Evolutionary conservation across 1,139 yeast species (phyloP), one percentile per base, ranked within the genome.

Genomic region (Candida labiduridarum): DNA sequence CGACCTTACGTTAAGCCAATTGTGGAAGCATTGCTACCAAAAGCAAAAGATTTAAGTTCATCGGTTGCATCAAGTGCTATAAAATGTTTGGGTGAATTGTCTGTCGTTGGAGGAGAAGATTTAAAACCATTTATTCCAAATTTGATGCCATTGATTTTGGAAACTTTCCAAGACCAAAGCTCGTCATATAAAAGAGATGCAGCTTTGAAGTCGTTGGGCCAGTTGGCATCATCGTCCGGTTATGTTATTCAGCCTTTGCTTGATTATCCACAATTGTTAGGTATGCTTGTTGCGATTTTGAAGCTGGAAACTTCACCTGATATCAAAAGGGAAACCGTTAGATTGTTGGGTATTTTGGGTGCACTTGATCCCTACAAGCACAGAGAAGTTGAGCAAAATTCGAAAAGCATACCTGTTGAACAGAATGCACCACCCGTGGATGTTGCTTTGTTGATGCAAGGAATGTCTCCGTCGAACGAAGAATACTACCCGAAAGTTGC

Each of bases 401-500:
- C 86, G 2, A 83, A 85, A 50, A 79, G 64, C 47, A 71, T 73
- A 22, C 82, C 89, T 0, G 87, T 84, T 1, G 96, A 88, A 56
- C 94, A 89, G 57, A 89, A 87, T 62, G 89, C 92, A 0, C 94
- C 96, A 2, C 89, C 97, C 0, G 83, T 91, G 9, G 99, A 95
- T 63, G 89, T 94, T 56, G 90, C 94, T 2, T 73, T 94, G 41
- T 74, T 95, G 48, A 90, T 94, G 91, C 89, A 87, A 62, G 97
- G 97, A 1, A 88, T 89, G 82, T 88, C 96, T 8, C 98, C 98
- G 1, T 86, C 96, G 0, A 84, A 87, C 52, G 98, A 92, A 52
- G 98, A 92, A 59, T 95, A 91, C 61, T 92, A 90, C 61, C 97
- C 98, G 2, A 91, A 97, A 0, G 98, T 95, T 19, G 98, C 95